These are phyloP conservation scores for Mortierella antarctica DNA, from an alignment of 192 early-diverging fungal species.

Conservation along the genomic window DNA sequence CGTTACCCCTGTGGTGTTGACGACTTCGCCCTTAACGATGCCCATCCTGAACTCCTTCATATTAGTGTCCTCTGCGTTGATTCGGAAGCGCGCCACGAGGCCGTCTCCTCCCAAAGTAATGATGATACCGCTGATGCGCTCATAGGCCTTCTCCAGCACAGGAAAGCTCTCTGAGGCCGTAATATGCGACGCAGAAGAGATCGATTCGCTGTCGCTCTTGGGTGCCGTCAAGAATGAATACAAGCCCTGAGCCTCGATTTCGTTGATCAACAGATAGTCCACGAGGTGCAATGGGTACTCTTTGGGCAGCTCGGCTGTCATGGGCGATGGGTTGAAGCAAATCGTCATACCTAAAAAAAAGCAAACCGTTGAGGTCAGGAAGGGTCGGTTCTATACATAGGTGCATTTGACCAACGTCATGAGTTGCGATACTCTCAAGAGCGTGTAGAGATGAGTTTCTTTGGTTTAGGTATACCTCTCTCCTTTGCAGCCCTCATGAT, in stretches of 20 bases:
- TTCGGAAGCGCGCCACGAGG: constrained; percentile 59
- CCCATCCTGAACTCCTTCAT: constrained; percentile 56
- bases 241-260: constrained; percentile 73
- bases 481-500: constrained; percentile 67
- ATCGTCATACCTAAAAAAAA: constrained; percentile 68
- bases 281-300: constrained; percentile 68
- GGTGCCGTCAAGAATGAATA: constrained; percentile 35
- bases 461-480: constrained; percentile 47
- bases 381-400: background rate
- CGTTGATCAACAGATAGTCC: constrained; percentile 86
- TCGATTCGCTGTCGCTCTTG: constrained; percentile 6
- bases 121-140: constrained; percentile 65
- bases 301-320: constrained; percentile 56
- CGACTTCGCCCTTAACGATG: constrained; percentile 58
- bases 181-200: constrained; percentile 42
- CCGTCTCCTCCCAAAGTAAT: constrained; percentile 79
- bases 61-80: constrained; percentile 41
- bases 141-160: constrained; percentile 58
- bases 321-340: constrained; percentile 90
- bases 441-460: background rate
- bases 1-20: constrained; percentile 64
- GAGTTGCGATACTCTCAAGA: background rate
- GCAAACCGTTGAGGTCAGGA: background rate
- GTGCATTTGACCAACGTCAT: background rate
- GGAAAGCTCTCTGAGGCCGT: constrained; percentile 31